Percentiles rank a stretch among this genome's conserved stretches.
These are phyloP conservation scores for Scedosporium boydii DNA, from an alignment of 2,329 filamentous ascomycete species.

Conservation along the genomic window DNA sequence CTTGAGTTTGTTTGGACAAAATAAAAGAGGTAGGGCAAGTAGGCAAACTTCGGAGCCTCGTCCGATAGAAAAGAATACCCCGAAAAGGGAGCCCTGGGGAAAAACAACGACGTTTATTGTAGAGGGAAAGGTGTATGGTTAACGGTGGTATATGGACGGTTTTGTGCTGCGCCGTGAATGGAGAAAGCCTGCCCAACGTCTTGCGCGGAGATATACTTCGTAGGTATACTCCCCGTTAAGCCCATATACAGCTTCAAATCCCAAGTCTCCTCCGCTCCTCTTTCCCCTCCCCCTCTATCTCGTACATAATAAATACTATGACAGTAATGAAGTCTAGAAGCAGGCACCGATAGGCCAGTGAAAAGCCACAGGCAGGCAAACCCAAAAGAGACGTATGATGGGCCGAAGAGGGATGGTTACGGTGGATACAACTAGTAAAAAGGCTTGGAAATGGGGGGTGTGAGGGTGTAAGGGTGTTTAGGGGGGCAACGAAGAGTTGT, in stretches of 20 bases:
- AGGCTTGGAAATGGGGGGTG: slow-evolving; percentile 2
- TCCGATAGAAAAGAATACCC: background rate
- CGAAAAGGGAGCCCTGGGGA: background rate
- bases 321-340: background rate
- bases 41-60: background rate
- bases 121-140: background rate
- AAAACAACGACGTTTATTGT: background rate
- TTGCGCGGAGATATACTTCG: background rate
- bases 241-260: background rate
- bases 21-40: background rate
- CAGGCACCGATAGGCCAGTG: background rate
- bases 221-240: background rate
- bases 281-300: background rate
- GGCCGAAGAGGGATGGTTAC: slow-evolving; percentile 1
- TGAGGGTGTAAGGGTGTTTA: background rate
- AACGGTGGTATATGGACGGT: background rate
- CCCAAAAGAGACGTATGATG: background rate
- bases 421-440: background rate
- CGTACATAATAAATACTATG: background rate
- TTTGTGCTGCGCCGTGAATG: background rate
- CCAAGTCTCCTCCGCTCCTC: background rate
- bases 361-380: background rate
- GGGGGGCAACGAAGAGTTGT: slow-evolving; percentile 9
- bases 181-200: background rate
- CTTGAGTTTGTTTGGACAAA: no score